Evolutionary conservation across 148 eudicot species (phyloP).

Genomic region (Pharnaceum exiguum): DNA sequence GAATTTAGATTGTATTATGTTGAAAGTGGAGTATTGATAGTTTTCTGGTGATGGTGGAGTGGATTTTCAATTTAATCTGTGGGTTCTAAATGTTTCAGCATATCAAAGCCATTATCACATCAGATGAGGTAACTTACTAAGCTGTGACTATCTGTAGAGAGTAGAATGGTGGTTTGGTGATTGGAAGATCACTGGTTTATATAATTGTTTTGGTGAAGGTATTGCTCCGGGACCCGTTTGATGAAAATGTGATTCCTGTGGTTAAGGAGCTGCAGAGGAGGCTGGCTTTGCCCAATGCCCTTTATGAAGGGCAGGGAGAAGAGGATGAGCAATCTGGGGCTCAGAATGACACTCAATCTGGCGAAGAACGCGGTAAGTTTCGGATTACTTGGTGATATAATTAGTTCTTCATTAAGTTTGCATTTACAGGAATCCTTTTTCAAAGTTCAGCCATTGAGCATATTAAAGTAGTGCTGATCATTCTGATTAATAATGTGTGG

Average conservation of each 20-base stretch:
- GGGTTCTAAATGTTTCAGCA: constrained; percentile 45
- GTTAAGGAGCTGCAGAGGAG: constrained; percentile 78
- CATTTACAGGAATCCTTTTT: too few species aligned
- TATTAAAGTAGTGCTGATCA: background rate
- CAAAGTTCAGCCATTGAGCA: background rate
- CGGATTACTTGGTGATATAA: background rate
- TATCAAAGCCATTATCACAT: constrained; percentile 80
- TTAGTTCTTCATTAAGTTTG: background rate
- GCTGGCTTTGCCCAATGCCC: constrained; percentile 30
- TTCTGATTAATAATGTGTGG: constrained; percentile 9
- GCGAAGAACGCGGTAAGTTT: constrained; percentile 38
- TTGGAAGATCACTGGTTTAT: background rate
- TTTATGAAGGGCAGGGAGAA: constrained; percentile 46
- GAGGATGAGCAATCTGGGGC: constrained; percentile 46
- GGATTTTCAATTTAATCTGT: background rate
- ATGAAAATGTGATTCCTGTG: constrained; percentile 64
- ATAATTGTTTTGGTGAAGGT: constrained; percentile 36
- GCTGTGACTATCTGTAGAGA: background rate
- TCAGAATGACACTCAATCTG: constrained; percentile 29
- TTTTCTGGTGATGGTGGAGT: background rate
- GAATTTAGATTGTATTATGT: too few species aligned
- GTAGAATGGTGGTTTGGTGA: background rate
- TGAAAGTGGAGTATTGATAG: background rate
- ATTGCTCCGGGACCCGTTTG: constrained; percentile 66
- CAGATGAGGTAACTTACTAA: constrained; percentile 60